phyloP scores from a whole-genome alignment of 106 monocot genomes.

The Xerophyta viscosa region DNA sequence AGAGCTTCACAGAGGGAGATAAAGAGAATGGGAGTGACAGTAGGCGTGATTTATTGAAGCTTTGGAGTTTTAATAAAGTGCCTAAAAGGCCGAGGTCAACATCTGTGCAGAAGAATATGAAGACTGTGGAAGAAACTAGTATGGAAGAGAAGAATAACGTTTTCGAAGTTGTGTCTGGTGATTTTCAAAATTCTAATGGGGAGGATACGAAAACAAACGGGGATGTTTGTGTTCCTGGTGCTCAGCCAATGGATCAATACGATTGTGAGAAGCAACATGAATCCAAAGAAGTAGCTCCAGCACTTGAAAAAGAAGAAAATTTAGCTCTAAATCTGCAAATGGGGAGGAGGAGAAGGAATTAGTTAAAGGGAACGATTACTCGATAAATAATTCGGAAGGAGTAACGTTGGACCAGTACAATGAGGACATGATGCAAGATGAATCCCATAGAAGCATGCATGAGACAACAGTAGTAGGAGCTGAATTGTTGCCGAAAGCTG shows the following conservation, averaged over 20 bases:
- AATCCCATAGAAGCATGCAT: too few relatives aligned
- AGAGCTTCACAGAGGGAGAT: constrained; percentile 12
- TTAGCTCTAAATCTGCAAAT: constrained; percentile 8
- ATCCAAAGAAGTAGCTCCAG: background rate
- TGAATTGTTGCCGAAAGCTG: constrained; percentile 21
- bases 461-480: constrained; percentile 22
- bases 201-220: background rate
- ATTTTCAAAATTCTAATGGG: constrained; percentile 1
- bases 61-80: constrained; percentile 37
- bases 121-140: constrained; percentile 2
- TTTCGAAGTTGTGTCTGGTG: constrained; percentile 4
- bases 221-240: constrained; percentile 1
- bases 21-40: constrained; percentile 4
- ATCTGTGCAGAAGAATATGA: constrained; percentile 20
- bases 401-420: constrained; percentile 2
- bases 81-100: constrained; percentile 51
- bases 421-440: constrained; percentile 16
- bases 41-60: constrained; percentile 27
- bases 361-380: constrained; percentile 13
- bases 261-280: constrained; percentile 11
- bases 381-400: constrained; percentile 5
- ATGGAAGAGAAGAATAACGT: constrained; percentile 4
- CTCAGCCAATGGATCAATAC: constrained; percentile 11
- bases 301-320: constrained; percentile 12
- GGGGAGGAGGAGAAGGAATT: too few relatives aligned